Percentiles rank a stretch among this genome's conserved stretches.
Evolutionary conservation across 805 yeast genomes (phyloP).

Genomic region (Groenewaldozyma salmanticensis): DNA sequence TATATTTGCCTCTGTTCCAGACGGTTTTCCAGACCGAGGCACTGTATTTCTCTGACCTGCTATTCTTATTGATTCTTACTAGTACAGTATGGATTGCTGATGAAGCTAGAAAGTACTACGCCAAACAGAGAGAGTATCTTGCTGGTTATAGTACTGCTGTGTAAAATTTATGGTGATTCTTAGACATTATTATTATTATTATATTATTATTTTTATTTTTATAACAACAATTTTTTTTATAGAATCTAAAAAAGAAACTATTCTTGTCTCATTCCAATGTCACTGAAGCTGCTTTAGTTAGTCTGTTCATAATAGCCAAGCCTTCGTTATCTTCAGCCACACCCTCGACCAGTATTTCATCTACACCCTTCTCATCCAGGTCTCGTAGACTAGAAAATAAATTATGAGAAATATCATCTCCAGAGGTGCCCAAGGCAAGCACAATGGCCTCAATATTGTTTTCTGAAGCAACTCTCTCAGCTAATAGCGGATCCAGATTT

Average conservation of each 20-base stretch:
- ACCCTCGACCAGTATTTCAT: conserved; percentile 76
- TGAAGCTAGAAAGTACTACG: conserved; percentile 57
- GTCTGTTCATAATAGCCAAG: conserved; percentile 87
- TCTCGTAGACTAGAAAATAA: conserved; percentile 65
- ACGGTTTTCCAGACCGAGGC: conserved; percentile 92
- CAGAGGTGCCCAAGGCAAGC: conserved; percentile 35
- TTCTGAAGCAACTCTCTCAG: not conserved
- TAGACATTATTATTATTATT: too few relatives aligned
- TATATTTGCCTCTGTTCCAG: conserved; percentile 90
- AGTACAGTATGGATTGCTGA: conserved; percentile 81
- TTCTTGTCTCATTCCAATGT: conserved; percentile 21
- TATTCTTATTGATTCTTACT: conserved; percentile 51
- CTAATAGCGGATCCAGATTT: conserved; percentile 1
- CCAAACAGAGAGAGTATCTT: conserved; percentile 18
- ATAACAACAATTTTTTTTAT: too few relatives aligned
- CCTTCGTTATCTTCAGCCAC: conserved; percentile 71
- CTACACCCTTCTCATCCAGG: conserved; percentile 58
- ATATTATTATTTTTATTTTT: not conserved
- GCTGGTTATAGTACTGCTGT: conserved; percentile 17
- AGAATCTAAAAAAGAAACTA: too few relatives aligned
- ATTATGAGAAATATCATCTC: conserved; percentile 60
- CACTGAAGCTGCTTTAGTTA: conserved; percentile 70
- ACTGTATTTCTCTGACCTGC: conserved; percentile 56
- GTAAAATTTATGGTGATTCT: conserved; percentile 7
- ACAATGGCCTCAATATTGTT: conserved; percentile 1